Conservation (phyloP, 805 yeast species). For the Candida montana region DNA sequence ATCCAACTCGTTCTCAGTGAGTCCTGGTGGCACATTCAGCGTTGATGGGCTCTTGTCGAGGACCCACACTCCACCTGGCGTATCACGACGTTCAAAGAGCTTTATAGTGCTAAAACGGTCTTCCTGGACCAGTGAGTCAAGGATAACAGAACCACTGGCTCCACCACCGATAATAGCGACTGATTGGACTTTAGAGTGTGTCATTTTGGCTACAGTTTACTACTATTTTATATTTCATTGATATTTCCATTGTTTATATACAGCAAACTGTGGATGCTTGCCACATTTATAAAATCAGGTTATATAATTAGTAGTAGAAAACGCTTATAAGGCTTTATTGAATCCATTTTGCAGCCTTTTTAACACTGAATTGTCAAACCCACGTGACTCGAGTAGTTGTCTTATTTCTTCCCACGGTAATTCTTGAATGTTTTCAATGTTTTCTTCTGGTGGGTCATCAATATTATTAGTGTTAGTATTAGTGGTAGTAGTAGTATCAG, state of each 20-base stretch:
- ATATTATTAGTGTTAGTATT: too few relatives aligned
- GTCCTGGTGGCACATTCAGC: constrained; percentile 26
- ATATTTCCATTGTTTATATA: too few relatives aligned
- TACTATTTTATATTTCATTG: too few relatives aligned
- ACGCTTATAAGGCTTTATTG: too few relatives aligned
- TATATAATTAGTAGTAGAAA: too few relatives aligned
- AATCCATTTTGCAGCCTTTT: constrained; percentile 35
- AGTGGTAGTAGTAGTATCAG: too few relatives aligned
- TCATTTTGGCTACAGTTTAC: background rate
- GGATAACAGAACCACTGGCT: constrained; percentile 41
- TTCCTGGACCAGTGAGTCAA: constrained; percentile 36
- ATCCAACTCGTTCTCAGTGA: constrained; percentile 22
- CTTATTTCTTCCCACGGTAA: constrained; percentile 43
- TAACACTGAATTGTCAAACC: constrained; percentile 21
- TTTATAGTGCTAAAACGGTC: constrained; percentile 28
- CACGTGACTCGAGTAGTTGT: constrained; percentile 32
- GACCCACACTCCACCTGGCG: constrained; percentile 41
- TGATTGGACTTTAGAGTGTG: constrained; percentile 11
- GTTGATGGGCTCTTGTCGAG: constrained; percentile 26
- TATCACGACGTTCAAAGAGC: constrained; percentile 36
- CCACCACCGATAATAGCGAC: constrained; percentile 49
- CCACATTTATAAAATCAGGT: too few relatives aligned
- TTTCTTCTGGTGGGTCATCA: too few relatives aligned
- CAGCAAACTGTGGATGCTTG: too few relatives aligned
- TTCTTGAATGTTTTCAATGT: background rate